A percentile compares a stretch with the other conserved stretches of the same genome.
These are phyloP conservation scores for Helicocarpus griseus DNA, from an alignment of 2,329 filamentous ascomycete genomes.

Conservation along the genomic window DNA sequence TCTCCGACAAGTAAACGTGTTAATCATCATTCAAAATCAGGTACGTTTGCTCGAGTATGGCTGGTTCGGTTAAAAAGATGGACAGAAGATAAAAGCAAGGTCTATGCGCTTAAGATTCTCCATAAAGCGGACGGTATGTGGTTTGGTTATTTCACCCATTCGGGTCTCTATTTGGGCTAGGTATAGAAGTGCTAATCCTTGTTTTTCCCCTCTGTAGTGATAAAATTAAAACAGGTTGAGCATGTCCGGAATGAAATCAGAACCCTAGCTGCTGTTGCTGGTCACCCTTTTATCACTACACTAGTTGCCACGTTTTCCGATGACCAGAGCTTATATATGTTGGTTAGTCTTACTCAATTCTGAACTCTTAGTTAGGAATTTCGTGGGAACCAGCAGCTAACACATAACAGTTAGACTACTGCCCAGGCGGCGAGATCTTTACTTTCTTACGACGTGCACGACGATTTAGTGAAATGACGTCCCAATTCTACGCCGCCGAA, in stretches of 20 bases:
- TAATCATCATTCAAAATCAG: constrained; percentile 19
- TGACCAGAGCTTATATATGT: constrained; percentile 47
- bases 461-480: constrained; percentile 53
- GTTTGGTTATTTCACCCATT: not conserved
- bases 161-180: constrained; percentile 6
- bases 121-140: constrained; percentile 40
- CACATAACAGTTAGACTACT: constrained; percentile 49
- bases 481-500: constrained; percentile 57
- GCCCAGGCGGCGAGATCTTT: constrained; percentile 58
- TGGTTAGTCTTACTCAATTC: constrained; percentile 26
- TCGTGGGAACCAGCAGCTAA: constrained; percentile 17
- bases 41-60: constrained; percentile 44
- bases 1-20: not conserved
- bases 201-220: constrained; percentile 25
- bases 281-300: constrained; percentile 57
- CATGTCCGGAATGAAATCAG: constrained; percentile 59
- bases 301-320: constrained; percentile 57
- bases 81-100: constrained; percentile 24
- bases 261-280: constrained; percentile 51
- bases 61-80: constrained; percentile 34
- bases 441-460: constrained; percentile 53
- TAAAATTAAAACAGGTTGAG: constrained; percentile 58
- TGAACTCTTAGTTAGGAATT: too few species aligned
- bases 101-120: constrained; percentile 42
- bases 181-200: constrained; percentile 7